Conservation (phyloP, 2,329 filamentous ascomycete species). For the Neurospora sp. region DNA sequence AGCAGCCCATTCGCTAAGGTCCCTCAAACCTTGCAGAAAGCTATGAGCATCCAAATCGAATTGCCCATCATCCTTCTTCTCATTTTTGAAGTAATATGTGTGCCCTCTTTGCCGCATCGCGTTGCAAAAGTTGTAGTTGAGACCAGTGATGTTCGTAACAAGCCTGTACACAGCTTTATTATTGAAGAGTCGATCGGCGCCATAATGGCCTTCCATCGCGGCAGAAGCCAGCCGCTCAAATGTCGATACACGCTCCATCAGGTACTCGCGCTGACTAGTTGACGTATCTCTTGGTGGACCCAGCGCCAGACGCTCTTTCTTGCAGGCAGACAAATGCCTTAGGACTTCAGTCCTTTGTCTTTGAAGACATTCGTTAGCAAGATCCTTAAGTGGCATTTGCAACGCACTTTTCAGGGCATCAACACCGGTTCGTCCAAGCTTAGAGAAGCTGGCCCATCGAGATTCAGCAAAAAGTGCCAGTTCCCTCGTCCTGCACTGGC, state of each 20-base stretch:
- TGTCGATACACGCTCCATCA: constrained; percentile 23
- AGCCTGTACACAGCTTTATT: constrained; percentile 21
- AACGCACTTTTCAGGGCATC: constrained; percentile 26
- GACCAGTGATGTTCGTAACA: constrained; percentile 26
- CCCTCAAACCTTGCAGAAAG: not conserved
- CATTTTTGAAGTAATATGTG: not conserved
- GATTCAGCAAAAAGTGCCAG: constrained; percentile 25
- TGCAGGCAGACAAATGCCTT: constrained; percentile 4
- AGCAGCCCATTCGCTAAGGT: not conserved
- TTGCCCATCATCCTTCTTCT: constrained; percentile 23
- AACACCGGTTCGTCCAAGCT: constrained; percentile 24
- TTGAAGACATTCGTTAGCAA: constrained; percentile 29
- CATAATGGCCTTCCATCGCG: constrained; percentile 27
- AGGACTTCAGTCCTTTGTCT: constrained; percentile 24
- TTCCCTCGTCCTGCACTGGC: constrained; percentile 25
- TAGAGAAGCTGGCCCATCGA: constrained; percentile 25
- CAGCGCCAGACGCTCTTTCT: constrained; percentile 18
- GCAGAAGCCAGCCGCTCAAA: constrained; percentile 21
- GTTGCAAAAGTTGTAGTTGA: constrained; percentile 15
- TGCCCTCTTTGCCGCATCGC: not conserved
- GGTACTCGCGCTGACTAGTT: constrained; percentile 24
- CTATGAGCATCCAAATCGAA: constrained; percentile 13
- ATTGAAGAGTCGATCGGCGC: constrained; percentile 21
- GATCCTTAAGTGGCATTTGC: constrained; percentile 27
- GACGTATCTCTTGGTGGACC: constrained; percentile 21